A percentile compares a stretch with the other conserved stretches of the same genome.
Evolutionary conservation across 1,284 basidiomycete species (phyloP).

Genomic region (Rhodotorula sp.): DNA sequence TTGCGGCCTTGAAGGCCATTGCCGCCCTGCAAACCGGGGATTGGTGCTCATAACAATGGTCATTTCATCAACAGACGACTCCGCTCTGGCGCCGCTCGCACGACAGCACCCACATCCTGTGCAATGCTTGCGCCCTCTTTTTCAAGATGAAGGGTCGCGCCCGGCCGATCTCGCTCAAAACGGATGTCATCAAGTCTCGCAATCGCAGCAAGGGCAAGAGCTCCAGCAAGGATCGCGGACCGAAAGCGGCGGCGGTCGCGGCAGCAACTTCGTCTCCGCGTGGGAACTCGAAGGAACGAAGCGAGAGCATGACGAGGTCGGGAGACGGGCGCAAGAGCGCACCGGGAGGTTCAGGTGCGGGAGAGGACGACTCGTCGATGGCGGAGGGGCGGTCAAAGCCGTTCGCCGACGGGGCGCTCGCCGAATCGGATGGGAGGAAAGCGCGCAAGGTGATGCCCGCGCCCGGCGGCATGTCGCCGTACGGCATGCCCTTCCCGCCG

Average conservation of each 20-base stretch:
- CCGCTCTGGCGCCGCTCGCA: constrained; percentile 47
- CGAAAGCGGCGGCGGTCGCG: constrained; percentile 6
- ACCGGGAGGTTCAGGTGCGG: constrained; percentile 32
- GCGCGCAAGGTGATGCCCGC: constrained; percentile 30
- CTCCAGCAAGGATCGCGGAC: constrained; percentile 39
- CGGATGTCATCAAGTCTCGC: constrained; percentile 47
- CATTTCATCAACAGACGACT: constrained; percentile 39
- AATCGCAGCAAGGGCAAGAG: constrained; percentile 46
- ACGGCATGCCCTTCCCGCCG: constrained; percentile 32
- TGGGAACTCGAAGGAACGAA: constrained; percentile 29
- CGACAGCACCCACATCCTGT: constrained; percentile 45
- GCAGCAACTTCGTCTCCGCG: constrained; percentile 2
- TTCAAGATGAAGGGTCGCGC: constrained; percentile 48
- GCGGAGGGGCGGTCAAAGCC: constrained; percentile 24
- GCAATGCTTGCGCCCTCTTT: constrained; percentile 48
- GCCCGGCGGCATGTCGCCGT: constrained; percentile 10
- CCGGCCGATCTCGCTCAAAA: constrained; percentile 47
- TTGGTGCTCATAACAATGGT: not conserved
- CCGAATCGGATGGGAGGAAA: constrained; percentile 22
- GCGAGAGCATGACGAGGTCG: constrained; percentile 31
- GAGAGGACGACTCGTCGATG: constrained; percentile 27
- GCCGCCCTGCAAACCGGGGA: not conserved
- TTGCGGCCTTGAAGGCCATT: not conserved
- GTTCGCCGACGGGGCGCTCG: constrained; percentile 24
- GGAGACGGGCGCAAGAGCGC: constrained; percentile 31